These are phyloP conservation scores for Mycocentrospora acerina DNA, from an alignment of 2,329 filamentous ascomycete genomes.

Conservation along the genomic window DNA sequence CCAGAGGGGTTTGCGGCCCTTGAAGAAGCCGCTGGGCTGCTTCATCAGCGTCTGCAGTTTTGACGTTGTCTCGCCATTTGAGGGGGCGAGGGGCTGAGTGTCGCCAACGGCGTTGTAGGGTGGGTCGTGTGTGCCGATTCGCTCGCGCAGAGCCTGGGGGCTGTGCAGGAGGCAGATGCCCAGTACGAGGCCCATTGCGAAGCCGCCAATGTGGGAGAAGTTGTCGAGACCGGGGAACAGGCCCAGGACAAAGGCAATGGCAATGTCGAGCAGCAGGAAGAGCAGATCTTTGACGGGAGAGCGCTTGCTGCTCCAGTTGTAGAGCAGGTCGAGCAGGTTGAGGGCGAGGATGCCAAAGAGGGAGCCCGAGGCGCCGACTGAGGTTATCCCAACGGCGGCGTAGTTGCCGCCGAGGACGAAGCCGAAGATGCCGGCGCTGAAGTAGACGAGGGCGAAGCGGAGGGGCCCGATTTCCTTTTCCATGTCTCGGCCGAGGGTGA, in stretches of 20 bases:
- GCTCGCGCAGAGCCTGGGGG: constrained; percentile 73
- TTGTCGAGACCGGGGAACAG: constrained; percentile 93
- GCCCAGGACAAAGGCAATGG: constrained; percentile 88
- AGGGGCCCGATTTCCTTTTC: constrained; percentile 85
- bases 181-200: constrained; percentile 85
- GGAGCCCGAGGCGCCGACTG: constrained; percentile 81
- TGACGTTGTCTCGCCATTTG: constrained; percentile 6
- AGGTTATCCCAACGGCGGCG: constrained; percentile 76
- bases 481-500: constrained; percentile 90
- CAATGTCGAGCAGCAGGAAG: constrained; percentile 81
- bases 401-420: constrained; percentile 95
- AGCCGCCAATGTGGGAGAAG: constrained; percentile 95
- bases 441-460: constrained; percentile 86
- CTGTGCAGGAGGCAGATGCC: constrained; percentile 88
- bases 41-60: constrained; percentile 49
- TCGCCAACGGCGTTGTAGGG: constrained; percentile 67
- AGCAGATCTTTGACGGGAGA: constrained; percentile 81
- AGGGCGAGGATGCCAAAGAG: constrained; percentile 92
- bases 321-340: constrained; percentile 83
- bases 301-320: constrained; percentile 81
- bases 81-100: constrained; percentile 19
- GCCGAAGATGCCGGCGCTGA: constrained; percentile 90
- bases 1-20: constrained; percentile 88
- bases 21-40: constrained; percentile 73
- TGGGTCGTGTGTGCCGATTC: constrained; percentile 68